Base-by-base conservation (phyloP, 331 rosid species). In the Rhamnella rubrinervis region DNA sequence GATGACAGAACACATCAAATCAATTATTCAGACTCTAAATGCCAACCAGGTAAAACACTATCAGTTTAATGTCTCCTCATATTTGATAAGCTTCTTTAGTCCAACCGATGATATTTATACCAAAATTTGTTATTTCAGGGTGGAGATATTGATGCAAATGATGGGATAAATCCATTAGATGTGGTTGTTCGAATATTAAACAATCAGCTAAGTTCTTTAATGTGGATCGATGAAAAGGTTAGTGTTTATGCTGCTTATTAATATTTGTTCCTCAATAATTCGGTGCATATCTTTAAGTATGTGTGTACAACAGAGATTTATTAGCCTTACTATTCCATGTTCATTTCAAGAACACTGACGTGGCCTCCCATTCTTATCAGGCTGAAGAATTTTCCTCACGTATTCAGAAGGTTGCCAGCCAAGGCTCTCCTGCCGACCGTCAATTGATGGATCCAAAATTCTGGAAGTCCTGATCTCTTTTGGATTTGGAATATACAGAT, bases 151-250 rank as follows among this genome's bases (percentile, higher is more conserved):
- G 95, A 87, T 37, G 74, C 83, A 41, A 75, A 69, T 14, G 96
- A 93, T 75, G 96, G 92, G 65, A 83, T 84, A 84, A 74, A 83
- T 71, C 98, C 98, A n/a, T 61, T 93, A 71, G 98, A 93, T 81
- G 92, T 86, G 59, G 98, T 93, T 3, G 96, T 93, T 60, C 83
- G 88, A 72, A 91, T 93, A 57, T 81, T 93, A 59, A 93, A 93
- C 86, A 93, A 93, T 81, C 98, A 93, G 75, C 88, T 93, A 23
- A 91, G 96, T 72, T 91, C 97, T 63, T 82, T 93, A 56, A 80
- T 93, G 96, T 93, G 98, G 98, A 91, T 91, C 62, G 98, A 93
- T 77, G 98, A 93, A 80, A 93, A 91, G 98, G 98, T 93, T 74
- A 79, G 92, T 58, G 46, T 49, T 70, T 65, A 64, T 52, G 68